Evolutionary conservation across 805 yeast species (phyloP), one percentile per base, ranked within the genome.

Genomic region (Tetrapisispora phaffii): DNA sequence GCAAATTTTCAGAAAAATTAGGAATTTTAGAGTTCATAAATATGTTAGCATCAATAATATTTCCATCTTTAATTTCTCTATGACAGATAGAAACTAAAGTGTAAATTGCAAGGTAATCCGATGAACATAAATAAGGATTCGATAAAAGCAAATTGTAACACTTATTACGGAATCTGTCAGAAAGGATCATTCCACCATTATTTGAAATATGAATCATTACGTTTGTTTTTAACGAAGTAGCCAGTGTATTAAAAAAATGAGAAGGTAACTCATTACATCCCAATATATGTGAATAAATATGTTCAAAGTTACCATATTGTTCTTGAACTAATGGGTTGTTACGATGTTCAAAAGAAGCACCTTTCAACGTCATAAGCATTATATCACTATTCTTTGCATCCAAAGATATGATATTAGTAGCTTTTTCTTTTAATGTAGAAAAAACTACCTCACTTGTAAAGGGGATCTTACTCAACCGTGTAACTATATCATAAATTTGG

Each of bases 381-480:
- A 58, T 22, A 44, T 56, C 59, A 1, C 51, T 42, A 3, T 36
- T 42, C 19, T 48, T 43, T 17, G 45, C 26, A 13, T 51, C 41
- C 32, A 57, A 41, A 1, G 58, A 48, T 2, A 42, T 37, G 12
- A 62, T 50, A 42, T 57, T 57, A 1, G 49, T 39, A 2, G 60
- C 62, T 39, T 60, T 59, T 39, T 60, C 66, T 32, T 57, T 50
- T 9, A 54, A 44, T 4, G 65, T 55, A 2, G 65, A 58, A 37
- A 60, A 59, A 10, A 62, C 51, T 1, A 60, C 59, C 36, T 87
- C 94, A 59, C 90, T 95, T 53, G 86, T 81, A 65, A 85, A 88
- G 57, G 80, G 64, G 41, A 65, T 55, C 45, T 63, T 59, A 51
- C 66, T 62, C 39, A 66, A 53, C 22, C 64, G 57, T 41, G 68